Evolutionary conservation across 495 filamentous ascomycete species (phyloP).

Genomic region (Baudoinia panamericana): DNA sequence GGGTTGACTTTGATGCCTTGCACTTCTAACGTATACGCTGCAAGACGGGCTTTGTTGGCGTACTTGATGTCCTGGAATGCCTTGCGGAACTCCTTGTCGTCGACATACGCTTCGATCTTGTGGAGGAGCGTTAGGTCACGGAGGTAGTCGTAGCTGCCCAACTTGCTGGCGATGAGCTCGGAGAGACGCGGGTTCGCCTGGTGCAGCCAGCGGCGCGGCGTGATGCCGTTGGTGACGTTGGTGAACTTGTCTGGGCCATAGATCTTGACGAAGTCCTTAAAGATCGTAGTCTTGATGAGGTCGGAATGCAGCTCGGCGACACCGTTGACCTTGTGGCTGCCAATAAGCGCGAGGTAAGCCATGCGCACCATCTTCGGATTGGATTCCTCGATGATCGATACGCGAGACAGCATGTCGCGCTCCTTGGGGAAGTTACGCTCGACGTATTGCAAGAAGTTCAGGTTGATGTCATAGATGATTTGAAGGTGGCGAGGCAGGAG

Average conservation of each 20-base stretch:
- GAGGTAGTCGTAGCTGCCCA: conserved; percentile 68
- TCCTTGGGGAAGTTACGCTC: conserved; percentile 85
- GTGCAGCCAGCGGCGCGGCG: conserved; percentile 88
- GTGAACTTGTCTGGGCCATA: conserved; percentile 95
- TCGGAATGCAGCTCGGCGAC: conserved; percentile 96
- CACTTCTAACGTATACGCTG: conserved; percentile 73
- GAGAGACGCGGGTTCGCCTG: conserved; percentile 92
- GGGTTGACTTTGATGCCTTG: conserved; percentile 75
- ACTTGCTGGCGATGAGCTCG: conserved; percentile 79
- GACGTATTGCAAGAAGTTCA: conserved; percentile 79
- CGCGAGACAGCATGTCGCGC: conserved; percentile 64
- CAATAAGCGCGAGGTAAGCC: conserved; percentile 88
- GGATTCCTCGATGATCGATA: conserved; percentile 94
- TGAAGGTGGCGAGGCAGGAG: conserved; percentile 86
- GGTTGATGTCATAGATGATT: conserved; percentile 97
- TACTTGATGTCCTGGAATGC: conserved; percentile 87
- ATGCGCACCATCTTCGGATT: conserved; percentile 97
- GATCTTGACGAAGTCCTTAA: conserved; percentile 92
- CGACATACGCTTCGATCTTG: conserved; percentile 62
- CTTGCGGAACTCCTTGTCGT: conserved; percentile 79
- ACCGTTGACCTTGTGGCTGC: conserved; percentile 97
- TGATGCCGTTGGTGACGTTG: conserved; percentile 97
- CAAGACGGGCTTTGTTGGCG: conserved; percentile 66
- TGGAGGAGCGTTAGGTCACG: conserved; percentile 77
- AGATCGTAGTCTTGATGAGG: conserved; percentile 93